A percentile compares a stretch with the other conserved stretches of the same genome.
Conservation (phyloP, 805 yeast species). For the Zygoascus tannicola region DNA sequence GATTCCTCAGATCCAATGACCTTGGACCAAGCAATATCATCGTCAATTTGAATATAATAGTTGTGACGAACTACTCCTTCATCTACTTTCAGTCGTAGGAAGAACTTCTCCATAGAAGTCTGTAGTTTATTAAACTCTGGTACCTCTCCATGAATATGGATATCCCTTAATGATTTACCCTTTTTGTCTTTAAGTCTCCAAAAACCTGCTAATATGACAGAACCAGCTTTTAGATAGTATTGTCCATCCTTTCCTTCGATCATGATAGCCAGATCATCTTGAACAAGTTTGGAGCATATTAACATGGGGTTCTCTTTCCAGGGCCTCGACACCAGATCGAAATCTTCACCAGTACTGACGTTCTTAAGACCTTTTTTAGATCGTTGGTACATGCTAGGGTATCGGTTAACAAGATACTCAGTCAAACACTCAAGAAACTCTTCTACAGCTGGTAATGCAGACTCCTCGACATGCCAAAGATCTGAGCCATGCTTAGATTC, state of each 20-base stretch:
- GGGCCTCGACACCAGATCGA: conserved; percentile 48
- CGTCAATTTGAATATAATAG: conserved; percentile 31
- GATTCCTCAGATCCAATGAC: conserved; percentile 40
- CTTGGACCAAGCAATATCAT: conserved; percentile 62
- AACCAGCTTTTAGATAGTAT: conserved; percentile 63
- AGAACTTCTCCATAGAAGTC: conserved; percentile 67
- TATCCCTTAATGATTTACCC: conserved; percentile 48
- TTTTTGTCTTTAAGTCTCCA: conserved; percentile 53
- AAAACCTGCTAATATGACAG: conserved; percentile 75
- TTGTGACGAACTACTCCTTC: conserved; percentile 67
- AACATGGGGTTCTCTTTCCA: conserved; percentile 55
- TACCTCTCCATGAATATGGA: conserved; percentile 53
- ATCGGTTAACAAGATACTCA: conserved; percentile 50
- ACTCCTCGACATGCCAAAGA: conserved; percentile 37
- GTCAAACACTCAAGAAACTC: conserved; percentile 58
- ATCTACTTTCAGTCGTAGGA: conserved; percentile 47
- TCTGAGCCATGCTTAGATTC: conserved; percentile 22
- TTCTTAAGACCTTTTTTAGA: conserved; percentile 45
- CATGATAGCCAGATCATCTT: conserved; percentile 66
- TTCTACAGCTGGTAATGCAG: conserved; percentile 33
- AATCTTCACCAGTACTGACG: conserved; percentile 50
- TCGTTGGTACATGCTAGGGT: conserved; percentile 52
- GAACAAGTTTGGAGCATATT: conserved; percentile 58
- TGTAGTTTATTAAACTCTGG: conserved; percentile 62
- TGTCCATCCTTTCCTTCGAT: conserved; percentile 44